phyloP scores from a whole-genome alignment of 441 rosid species.

The Hypseocharis bilobata region DNA sequence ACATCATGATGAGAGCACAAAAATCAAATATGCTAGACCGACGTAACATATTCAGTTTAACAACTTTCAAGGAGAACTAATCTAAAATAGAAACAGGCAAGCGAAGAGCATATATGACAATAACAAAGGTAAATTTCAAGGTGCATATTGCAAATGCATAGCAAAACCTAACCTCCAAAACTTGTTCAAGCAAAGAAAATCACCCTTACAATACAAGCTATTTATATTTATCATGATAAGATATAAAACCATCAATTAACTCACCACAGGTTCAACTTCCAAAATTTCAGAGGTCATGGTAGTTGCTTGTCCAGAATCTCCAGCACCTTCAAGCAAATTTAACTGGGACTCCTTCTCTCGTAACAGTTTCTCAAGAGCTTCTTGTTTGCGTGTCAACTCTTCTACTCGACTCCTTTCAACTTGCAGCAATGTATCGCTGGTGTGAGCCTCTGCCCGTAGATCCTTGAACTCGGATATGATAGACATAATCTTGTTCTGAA shows the following conservation, averaged over 20 bases:
- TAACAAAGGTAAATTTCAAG: background rate
- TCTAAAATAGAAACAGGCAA: background rate
- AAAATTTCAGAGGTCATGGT: conserved; percentile 51
- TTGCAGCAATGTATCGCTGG: conserved; percentile 55
- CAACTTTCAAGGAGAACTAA: background rate
- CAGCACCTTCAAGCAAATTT: conserved; percentile 45
- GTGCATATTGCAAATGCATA: background rate
- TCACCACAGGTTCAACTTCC: conserved; percentile 87
- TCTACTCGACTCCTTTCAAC: conserved; percentile 69
- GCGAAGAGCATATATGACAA: background rate
- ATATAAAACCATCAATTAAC: conserved; percentile 21
- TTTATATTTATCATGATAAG: conserved; percentile 1
- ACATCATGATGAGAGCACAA: background rate
- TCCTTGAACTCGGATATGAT: conserved; percentile 56
- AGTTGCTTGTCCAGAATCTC: conserved; percentile 32
- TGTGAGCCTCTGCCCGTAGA: conserved; percentile 45
- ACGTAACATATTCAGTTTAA: background rate
- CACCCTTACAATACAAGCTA: background rate
- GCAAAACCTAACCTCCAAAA: background rate
- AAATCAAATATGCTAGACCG: background rate
- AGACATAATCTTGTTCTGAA: conserved; percentile 47
- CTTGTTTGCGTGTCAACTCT: conserved; percentile 54
- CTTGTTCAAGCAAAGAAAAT: background rate
- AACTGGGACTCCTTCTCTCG: conserved; percentile 57
- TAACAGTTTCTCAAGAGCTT: conserved; percentile 56